These are phyloP conservation scores for Marsdenia floribunda DNA, from an alignment of 257 asterid species.

Conservation along the genomic window DNA sequence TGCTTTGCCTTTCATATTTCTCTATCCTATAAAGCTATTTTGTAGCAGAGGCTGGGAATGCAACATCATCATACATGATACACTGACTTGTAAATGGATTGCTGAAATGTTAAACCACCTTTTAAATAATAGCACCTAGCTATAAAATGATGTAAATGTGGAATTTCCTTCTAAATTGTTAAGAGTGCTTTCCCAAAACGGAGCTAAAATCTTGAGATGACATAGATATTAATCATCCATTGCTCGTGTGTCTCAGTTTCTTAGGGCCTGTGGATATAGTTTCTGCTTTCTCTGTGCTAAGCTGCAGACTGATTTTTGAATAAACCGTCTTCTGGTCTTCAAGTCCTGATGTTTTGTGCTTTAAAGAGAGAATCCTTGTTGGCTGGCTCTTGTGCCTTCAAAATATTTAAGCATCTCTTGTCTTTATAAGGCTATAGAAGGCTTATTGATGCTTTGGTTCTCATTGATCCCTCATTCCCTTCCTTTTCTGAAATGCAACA, in stretches of 20 bases:
- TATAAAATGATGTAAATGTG: not conserved
- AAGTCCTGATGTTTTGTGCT: not conserved
- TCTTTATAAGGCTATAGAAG: not conserved
- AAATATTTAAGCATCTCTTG: constrained; percentile 2
- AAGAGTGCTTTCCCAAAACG: not conserved
- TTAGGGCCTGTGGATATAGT: not conserved
- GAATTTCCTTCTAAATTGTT: not conserved
- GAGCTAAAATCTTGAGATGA: not conserved
- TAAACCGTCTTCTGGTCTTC: not conserved
- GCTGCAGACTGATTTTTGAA: not conserved
- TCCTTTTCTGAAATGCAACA: not conserved
- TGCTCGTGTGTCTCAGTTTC: not conserved
- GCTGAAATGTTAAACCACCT: not conserved
- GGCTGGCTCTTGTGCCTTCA: not conserved
- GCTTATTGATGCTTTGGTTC: not conserved
- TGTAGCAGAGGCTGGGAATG: not conserved
- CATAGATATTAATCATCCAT: not conserved
- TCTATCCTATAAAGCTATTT: not conserved
- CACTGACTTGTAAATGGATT: not conserved
- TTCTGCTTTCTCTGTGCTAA: not conserved
- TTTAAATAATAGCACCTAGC: not conserved
- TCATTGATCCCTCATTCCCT: not conserved
- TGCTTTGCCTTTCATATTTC: not conserved
- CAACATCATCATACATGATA: constrained; percentile 1
- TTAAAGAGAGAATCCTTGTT: not conserved